Percentiles rank a stretch among this genome's conserved stretches.
Evolutionary conservation across 164 flowering plant species (phyloP).

Genomic region (Liquidambar formosana): DNA sequence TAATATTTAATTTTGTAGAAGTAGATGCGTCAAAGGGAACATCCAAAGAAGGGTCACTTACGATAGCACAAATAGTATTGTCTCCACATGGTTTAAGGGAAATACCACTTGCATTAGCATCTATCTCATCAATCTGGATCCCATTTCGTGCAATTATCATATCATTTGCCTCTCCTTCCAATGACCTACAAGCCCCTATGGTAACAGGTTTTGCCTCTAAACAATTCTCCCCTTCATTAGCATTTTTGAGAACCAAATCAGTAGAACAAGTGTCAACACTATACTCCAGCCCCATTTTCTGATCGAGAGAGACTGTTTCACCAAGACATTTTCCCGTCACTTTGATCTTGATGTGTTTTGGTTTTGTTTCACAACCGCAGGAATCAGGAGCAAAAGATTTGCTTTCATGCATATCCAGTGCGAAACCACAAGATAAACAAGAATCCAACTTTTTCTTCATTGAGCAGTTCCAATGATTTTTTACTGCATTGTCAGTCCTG

Average conservation of each 20-base stretch:
- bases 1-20: not conserved
- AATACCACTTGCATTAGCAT: not conserved
- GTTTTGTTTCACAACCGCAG: not conserved
- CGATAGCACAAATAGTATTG: not conserved
- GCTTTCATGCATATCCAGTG: not conserved
- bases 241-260: conserved; percentile 20
- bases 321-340: not conserved
- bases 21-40: not conserved
- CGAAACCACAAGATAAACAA: not conserved
- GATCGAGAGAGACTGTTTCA: not conserved
- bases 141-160: not conserved
- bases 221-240: not conserved
- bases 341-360: not conserved
- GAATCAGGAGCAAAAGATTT: conserved; percentile 1
- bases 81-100: not conserved
- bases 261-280: conserved; percentile 14
- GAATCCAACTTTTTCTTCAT: conserved; percentile 27
- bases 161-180: not conserved
- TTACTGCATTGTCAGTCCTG: conserved; percentile 49
- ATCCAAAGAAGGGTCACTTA: not conserved
- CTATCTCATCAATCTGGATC: conserved; percentile 6
- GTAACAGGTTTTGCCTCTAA: conserved; percentile 5
- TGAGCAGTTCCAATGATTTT: conserved; percentile 54
- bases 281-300: not conserved
- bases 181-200: not conserved